phyloP scores from a whole-genome alignment of 129 eudicot genomes.

The Apium graveolens region DNA sequence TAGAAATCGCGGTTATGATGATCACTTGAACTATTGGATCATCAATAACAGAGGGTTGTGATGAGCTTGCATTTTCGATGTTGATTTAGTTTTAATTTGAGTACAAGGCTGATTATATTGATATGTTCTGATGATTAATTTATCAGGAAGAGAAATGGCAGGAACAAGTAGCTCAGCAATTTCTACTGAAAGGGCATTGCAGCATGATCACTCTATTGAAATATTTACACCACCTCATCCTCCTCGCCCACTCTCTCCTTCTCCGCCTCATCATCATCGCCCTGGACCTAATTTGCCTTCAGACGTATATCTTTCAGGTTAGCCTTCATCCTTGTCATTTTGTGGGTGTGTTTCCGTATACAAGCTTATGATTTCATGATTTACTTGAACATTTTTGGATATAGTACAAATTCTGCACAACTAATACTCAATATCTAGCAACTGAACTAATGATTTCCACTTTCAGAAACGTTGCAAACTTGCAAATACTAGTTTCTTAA shows the following conservation, averaged over 20 bases:
- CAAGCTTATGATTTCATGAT: too few species aligned
- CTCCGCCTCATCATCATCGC: neutral
- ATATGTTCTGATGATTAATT: neutral
- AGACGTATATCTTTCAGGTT: neutral
- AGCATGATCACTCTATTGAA: neutral
- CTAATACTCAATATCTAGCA: too few species aligned
- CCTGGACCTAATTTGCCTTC: neutral
- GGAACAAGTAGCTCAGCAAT: neutral
- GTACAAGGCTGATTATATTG: neutral
- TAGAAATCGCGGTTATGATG: too few species aligned
- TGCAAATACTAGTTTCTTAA: too few species aligned
- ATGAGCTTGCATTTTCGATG: neutral
- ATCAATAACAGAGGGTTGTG: too few species aligned
- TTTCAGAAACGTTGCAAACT: too few species aligned
- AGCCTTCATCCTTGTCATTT: neutral
- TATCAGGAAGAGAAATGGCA: neutral
- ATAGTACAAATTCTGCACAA: neutral
- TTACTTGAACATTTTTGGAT: neutral
- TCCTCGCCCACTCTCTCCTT: neutral
- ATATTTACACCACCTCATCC: neutral
- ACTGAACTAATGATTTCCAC: too few species aligned
- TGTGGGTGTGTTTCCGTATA: neutral
- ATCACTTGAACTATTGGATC: neutral
- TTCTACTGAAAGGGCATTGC: neutral
- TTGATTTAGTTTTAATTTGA: too few species aligned